Base-by-base conservation (phyloP, 148 eudicot genomes). In the Arctostaphylos glauca region DNA sequence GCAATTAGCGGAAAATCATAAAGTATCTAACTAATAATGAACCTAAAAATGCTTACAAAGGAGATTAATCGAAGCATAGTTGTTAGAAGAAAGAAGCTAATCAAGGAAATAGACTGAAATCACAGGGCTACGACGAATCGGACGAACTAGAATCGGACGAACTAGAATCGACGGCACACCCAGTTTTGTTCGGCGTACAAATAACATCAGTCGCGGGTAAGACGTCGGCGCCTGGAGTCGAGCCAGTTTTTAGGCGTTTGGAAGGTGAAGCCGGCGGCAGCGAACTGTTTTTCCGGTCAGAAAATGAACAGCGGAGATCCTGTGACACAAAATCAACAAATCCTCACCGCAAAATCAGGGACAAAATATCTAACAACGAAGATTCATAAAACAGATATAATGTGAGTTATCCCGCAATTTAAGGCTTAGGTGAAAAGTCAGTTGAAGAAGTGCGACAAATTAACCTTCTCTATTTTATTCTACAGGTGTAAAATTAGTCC, bases 241-340 rank as follows among this genome's bases (percentile, higher is more conserved):
- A 3, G 46, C 46, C 76, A 9, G n/a, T 55, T 64, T 81, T 75
- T 13, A 46, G 66, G 4, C 70, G 47, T 81, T 55, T 23, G 68
- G 38, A 0, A 8, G n/a, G 38, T 6, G 14, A 77, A 48, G 41
- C 71, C 44, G 68, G 46, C 73, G 54, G 38, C 41, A 50, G 9
- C 48, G 75, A 50, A 43, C 19, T 13, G 16, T 9, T 48, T 16
- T 81, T 43, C 3, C 47, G 80, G 8, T 10, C 44, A 60, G 76
- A 62, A 60, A 83, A 62, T 41, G 79, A 54, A 66, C 75, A 50
- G 68, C 70, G 78, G 2, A 14, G 67, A 76, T 83, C 89, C 86
- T 87, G 82, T 3, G 62, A 83, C 43, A 70, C 9, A 48, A 78
- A 43, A 78, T 13, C 47, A 49, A 18, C 8, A 49, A 4, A 74